phyloP scores from a whole-genome alignment of 805 yeast genomes.

The Komagataella phaffii region DNA sequence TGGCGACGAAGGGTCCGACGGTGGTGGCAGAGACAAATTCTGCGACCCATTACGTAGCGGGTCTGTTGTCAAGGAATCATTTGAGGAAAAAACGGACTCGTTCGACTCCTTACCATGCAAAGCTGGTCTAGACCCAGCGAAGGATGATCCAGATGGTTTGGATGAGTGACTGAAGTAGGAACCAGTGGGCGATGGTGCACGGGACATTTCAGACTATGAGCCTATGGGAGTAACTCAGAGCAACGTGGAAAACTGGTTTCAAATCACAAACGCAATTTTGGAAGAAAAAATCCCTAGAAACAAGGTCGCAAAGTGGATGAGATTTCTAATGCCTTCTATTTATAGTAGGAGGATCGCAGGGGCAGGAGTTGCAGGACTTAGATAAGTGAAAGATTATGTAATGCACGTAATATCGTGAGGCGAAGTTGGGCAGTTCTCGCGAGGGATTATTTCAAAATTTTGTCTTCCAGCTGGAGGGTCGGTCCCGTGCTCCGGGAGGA shows the following conservation, averaged over 20 bases:
- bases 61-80: not conserved
- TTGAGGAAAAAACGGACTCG: not conserved
- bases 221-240: not conserved
- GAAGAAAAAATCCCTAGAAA: not conserved
- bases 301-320: not conserved
- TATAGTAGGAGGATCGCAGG: not conserved
- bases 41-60: not conserved
- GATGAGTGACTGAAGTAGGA: not conserved
- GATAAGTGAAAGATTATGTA: not conserved
- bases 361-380: not conserved
- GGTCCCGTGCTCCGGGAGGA: not conserved
- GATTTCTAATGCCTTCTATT: not conserved
- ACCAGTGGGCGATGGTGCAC: not conserved
- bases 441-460: not conserved
- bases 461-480: not conserved
- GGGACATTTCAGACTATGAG: not conserved
- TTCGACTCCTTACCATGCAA: not conserved
- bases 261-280: not conserved
- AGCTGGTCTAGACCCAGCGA: not conserved
- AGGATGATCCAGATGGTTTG: not conserved
- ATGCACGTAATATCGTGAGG: not conserved
- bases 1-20: conserved; percentile 19
- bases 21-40: conserved; percentile 7
- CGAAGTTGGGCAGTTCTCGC: not conserved
- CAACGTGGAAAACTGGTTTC: not conserved